These are phyloP conservation scores for Sisymbrium irio DNA, from an alignment of 345 rosid species.

Conservation along the genomic window DNA sequence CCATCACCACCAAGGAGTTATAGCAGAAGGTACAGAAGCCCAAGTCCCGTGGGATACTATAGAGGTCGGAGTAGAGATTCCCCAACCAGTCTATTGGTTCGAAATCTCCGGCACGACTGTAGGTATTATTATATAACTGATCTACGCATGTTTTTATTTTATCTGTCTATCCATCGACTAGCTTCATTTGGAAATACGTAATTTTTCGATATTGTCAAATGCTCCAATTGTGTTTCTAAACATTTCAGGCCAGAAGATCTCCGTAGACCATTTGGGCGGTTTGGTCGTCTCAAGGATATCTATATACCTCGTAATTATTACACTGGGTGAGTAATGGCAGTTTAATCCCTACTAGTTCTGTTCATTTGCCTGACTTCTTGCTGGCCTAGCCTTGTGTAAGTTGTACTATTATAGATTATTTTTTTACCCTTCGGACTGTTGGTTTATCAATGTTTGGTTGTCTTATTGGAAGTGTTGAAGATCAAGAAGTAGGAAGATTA, in stretches of 20 bases:
- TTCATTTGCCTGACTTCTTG: slow-evolving; percentile 4
- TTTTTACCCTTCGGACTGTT: slow-evolving; percentile 9
- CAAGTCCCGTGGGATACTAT: slow-evolving; percentile 62
- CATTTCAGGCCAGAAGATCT: slow-evolving; percentile 77
- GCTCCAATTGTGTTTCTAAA: not conserved
- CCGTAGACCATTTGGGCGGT: slow-evolving; percentile 67
- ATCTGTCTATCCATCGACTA: not conserved
- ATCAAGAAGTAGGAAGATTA: slow-evolving; percentile 32
- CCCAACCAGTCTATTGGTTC: slow-evolving; percentile 87
- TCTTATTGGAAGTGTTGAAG: slow-evolving; percentile 82
- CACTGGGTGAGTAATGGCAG: slow-evolving; percentile 56
- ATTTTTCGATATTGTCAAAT: not conserved
- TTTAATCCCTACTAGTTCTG: not conserved
- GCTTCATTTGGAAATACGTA: not conserved
- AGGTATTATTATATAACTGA: slow-evolving; percentile 40
- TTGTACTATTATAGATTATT: slow-evolving; percentile 21
- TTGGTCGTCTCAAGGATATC: slow-evolving; percentile 84
- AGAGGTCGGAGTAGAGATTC: slow-evolving; percentile 58
- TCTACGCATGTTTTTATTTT: not conserved
- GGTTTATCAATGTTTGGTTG: slow-evolving; percentile 64
- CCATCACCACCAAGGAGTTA: slow-evolving; percentile 78
- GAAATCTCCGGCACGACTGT: slow-evolving; percentile 75
- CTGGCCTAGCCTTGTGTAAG: not conserved
- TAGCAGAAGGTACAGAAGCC: slow-evolving; percentile 60
- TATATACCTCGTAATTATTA: slow-evolving; percentile 90